Conservation (phyloP, 805 yeast genomes). For the Metschnikowia lachancei region DNA sequence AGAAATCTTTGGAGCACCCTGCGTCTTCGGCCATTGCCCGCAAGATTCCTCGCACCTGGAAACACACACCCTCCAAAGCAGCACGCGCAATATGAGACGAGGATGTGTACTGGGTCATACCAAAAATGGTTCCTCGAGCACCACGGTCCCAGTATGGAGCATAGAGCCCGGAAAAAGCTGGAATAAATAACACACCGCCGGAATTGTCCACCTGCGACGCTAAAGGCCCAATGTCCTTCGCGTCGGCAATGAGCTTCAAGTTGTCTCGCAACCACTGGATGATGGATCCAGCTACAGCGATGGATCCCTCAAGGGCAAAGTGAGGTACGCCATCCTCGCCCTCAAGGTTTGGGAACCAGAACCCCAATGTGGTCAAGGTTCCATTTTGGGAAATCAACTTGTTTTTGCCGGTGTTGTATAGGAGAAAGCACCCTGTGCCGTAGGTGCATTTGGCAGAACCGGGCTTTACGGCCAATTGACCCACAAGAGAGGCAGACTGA, state of each 20-base stretch:
- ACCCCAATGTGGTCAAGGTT: slow-evolving; percentile 84
- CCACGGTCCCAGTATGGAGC: slow-evolving; percentile 96
- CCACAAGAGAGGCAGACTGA: slow-evolving; percentile 90
- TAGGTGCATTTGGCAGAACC: slow-evolving; percentile 94
- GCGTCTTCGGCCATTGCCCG: slow-evolving; percentile 88
- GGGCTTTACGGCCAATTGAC: slow-evolving; percentile 78
- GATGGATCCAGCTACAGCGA: slow-evolving; percentile 93
- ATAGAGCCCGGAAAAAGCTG: slow-evolving; percentile 90
- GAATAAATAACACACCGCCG: slow-evolving; percentile 92
- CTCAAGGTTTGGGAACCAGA: slow-evolving; percentile 72
- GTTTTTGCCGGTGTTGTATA: slow-evolving; percentile 79
- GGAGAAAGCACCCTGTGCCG: slow-evolving; percentile 91
- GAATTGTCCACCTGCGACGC: slow-evolving; percentile 78
- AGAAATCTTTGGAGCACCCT: slow-evolving; percentile 56
- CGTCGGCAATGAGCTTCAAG: slow-evolving; percentile 72
- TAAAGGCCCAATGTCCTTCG: slow-evolving; percentile 86
- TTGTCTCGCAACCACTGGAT: slow-evolving; percentile 94
- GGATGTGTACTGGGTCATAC: slow-evolving; percentile 90
- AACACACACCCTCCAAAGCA: slow-evolving; percentile 92
- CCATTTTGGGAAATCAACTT: slow-evolving; percentile 76
- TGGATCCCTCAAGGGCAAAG: slow-evolving; percentile 91
- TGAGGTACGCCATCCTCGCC: slow-evolving; percentile 59
- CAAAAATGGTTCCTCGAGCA: slow-evolving; percentile 89
- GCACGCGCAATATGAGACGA: slow-evolving; percentile 91
- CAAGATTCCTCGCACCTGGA: slow-evolving; percentile 86